phyloP scores from a whole-genome alignment of 805 yeast genomes.

The Hemisphaericaspora nanyangensis region DNA sequence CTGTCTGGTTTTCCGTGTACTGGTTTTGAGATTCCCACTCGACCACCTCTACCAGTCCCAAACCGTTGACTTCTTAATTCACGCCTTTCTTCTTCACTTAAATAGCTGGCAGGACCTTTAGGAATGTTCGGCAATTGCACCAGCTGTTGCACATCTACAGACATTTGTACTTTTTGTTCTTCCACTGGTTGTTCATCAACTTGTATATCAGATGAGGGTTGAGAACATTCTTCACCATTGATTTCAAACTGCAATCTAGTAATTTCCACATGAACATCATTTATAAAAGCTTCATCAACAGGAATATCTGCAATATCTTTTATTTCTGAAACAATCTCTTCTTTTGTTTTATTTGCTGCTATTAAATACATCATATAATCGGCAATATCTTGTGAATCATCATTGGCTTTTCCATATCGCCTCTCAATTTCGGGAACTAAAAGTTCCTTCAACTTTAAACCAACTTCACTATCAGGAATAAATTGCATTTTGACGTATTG shows the following conservation, averaged over 20 bases:
- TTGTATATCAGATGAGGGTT: slow-evolving; percentile 8
- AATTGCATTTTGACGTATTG: slow-evolving; percentile 24
- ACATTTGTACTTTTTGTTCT: slow-evolving; percentile 6
- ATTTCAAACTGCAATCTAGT: slow-evolving; percentile 33
- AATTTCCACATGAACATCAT: slow-evolving; percentile 55
- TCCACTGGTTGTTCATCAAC: slow-evolving; percentile 6
- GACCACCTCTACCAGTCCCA: slow-evolving; percentile 4
- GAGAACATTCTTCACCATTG: slow-evolving; percentile 1
- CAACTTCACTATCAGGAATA: slow-evolving; percentile 39
- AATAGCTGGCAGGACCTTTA: slow-evolving; percentile 7
- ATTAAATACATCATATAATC: slow-evolving; percentile 71
- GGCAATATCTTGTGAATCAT: slow-evolving; percentile 55
- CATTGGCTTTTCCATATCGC: slow-evolving; percentile 28
- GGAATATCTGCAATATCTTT: slow-evolving; percentile 58
- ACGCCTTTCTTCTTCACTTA: slow-evolving; percentile 5
- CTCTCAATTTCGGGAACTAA: slow-evolving; percentile 33
- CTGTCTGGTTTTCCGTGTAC: neutral
- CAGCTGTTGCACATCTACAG: neutral
- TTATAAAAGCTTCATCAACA: slow-evolving; percentile 55
- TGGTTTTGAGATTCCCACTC: slow-evolving; percentile 4
- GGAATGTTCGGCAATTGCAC: slow-evolving; percentile 1
- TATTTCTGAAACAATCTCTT: slow-evolving; percentile 59
- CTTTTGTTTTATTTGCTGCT: slow-evolving; percentile 60
- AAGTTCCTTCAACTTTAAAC: slow-evolving; percentile 30
- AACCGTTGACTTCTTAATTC: slow-evolving; percentile 7